Evolutionary conservation across 2,329 filamentous ascomycete species (phyloP).

Genomic region (Didymella keratinophila): DNA sequence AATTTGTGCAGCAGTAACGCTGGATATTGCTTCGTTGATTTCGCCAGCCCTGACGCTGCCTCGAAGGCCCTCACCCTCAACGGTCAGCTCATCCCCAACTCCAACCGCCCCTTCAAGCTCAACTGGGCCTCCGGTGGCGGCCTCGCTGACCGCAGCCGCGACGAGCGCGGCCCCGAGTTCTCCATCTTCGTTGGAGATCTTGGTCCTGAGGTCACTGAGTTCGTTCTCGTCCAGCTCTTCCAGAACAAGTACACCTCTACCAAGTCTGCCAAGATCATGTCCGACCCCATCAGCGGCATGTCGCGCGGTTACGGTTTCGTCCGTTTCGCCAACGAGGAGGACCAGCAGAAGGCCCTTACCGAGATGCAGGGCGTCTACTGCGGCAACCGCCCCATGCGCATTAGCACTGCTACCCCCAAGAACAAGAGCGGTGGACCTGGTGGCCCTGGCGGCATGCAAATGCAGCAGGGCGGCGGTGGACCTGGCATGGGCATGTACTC

Average conservation of each 20-base stretch:
- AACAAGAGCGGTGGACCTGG: constrained; percentile 71
- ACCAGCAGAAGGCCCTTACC: constrained; percentile 92
- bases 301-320: constrained; percentile 98
- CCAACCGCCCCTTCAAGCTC: constrained; percentile 93
- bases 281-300: constrained; percentile 96
- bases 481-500: constrained; percentile 68
- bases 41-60: constrained; percentile 80
- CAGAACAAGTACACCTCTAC: constrained; percentile 94
- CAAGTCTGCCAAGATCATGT: constrained; percentile 99
- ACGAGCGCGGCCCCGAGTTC: constrained; percentile 95
- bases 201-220: constrained; percentile 98
- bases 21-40: constrained; percentile 98
- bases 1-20: constrained; percentile 81
- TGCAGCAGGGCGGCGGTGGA: constrained; percentile 54
- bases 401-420: constrained; percentile 97
- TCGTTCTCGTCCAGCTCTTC: constrained; percentile 95
- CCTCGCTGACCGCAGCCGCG: constrained; percentile 85
- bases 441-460: constrained; percentile 61
- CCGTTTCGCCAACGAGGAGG: constrained; percentile 91
- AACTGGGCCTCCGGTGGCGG: constrained; percentile 99
- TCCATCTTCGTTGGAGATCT: constrained; percentile 98
- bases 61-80: constrained; percentile 91
- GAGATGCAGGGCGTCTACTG: constrained; percentile 99
- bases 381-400: constrained; percentile 97
- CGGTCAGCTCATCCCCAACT: constrained; percentile 90